A percentile compares a stretch with the other conserved stretches of the same genome.
Conservation (phyloP, 495 filamentous ascomycete genomes). For the Podospora didyma region DNA sequence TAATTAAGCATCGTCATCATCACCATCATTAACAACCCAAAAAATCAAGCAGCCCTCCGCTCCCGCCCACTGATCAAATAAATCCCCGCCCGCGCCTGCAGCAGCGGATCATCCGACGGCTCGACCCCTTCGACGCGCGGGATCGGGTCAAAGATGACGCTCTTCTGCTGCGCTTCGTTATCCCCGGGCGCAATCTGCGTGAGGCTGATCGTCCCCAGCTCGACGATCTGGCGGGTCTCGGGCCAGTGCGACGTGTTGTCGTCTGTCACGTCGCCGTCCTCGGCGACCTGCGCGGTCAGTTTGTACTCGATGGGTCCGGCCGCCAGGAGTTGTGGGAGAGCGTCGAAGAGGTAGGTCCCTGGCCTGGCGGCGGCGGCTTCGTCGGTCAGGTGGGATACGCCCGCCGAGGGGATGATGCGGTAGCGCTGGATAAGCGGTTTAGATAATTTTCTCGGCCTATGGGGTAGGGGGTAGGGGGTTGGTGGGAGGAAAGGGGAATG, state of each 20-base stretch:
- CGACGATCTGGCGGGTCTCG: slow-evolving; percentile 40
- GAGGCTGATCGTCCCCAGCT: slow-evolving; percentile 44
- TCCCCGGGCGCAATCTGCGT: slow-evolving; percentile 33
- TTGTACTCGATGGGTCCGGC: slow-evolving; percentile 37
- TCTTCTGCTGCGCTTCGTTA: slow-evolving; percentile 41
- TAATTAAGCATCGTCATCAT: too few relatives aligned
- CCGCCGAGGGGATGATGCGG: slow-evolving; percentile 36
- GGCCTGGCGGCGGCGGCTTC: slow-evolving; percentile 3
- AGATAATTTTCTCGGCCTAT: too few relatives aligned
- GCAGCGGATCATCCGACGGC: slow-evolving; percentile 45
- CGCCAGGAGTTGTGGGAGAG: slow-evolving; percentile 28
- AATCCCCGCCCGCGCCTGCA: slow-evolving; percentile 47
- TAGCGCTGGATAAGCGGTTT: slow-evolving; percentile 37
- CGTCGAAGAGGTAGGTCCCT: slow-evolving; percentile 20
- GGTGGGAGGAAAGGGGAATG: background rate
- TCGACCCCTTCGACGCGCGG: slow-evolving; percentile 51
- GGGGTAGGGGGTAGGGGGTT: background rate
- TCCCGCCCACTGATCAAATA: slow-evolving; percentile 52
- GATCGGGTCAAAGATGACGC: slow-evolving; percentile 52
- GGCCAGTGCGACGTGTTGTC: slow-evolving; percentile 52
- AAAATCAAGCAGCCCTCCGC: slow-evolving; percentile 23
- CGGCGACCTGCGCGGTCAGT: slow-evolving; percentile 46
- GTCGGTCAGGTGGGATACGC: slow-evolving; percentile 31
- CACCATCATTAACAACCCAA: too few relatives aligned
- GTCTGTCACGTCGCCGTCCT: slow-evolving; percentile 45